Evolutionary conservation across 179 eudicot genomes (phyloP).

Genomic region (Nepenthes alata): DNA sequence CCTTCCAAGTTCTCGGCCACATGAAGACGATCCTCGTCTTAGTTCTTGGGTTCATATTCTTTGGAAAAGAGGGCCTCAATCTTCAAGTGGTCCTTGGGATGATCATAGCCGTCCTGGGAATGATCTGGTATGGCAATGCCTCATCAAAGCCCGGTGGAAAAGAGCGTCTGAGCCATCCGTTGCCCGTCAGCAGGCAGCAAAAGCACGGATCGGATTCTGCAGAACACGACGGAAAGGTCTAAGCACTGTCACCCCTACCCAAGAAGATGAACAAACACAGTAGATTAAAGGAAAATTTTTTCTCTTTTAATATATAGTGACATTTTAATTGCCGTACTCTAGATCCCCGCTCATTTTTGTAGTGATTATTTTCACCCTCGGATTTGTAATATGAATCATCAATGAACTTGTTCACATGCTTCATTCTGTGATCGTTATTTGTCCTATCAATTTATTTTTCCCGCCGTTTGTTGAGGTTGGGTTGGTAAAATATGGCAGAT

Average conservation of each 20-base stretch:
- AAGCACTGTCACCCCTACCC: neutral
- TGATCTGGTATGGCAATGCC: slow-evolving; percentile 38
- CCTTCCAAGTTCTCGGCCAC: slow-evolving; percentile 35
- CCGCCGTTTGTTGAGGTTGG: too few species aligned
- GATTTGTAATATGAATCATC: too few species aligned
- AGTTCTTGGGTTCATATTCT: slow-evolving; percentile 30
- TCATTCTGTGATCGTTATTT: too few species aligned
- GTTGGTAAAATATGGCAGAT: too few species aligned
- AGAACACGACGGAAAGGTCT: slow-evolving; percentile 16
- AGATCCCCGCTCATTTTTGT: too few species aligned
- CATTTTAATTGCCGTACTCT: too few species aligned
- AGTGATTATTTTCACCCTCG: too few species aligned
- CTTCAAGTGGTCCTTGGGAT: slow-evolving; percentile 28
- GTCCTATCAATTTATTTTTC: too few species aligned
- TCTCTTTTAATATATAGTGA: too few species aligned
- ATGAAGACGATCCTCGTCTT: slow-evolving; percentile 34
- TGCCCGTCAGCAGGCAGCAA: slow-evolving; percentile 17
- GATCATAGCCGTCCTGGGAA: slow-evolving; percentile 32
- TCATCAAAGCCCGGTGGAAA: slow-evolving; percentile 38
- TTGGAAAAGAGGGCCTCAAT: slow-evolving; percentile 35
- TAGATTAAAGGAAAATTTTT: too few species aligned
- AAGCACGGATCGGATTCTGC: slow-evolving; percentile 19
- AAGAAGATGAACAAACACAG: neutral
- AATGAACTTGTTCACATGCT: too few species aligned
- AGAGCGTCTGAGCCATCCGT: slow-evolving; percentile 14